Base-by-base conservation (phyloP, 1,284 basidiomycete genomes). In the Paramarasmius palmivorus region DNA sequence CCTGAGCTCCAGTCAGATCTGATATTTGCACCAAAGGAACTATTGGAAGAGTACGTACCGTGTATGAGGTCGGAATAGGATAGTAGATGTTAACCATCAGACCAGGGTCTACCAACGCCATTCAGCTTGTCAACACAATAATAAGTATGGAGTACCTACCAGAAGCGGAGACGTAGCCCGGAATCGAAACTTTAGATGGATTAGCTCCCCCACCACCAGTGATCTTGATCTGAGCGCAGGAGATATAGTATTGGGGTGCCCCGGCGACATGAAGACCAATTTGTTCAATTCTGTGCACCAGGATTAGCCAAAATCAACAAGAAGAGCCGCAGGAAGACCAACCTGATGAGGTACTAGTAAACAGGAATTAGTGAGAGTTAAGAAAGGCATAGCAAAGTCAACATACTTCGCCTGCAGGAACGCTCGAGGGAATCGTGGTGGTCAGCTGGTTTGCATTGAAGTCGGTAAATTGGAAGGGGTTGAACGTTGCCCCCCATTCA, bases 21-120 rank as follows among this genome's bases (percentile, higher is more conserved):
- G 19, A 39, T 44, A 19, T 9, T 6, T 6, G 7, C 7, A 32
- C 29, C 29, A 32, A 6, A 6, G 12, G 7, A 12, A 32, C 29
- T 12, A 32, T 22, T 12, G 35, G 25, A 59, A 7, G 29, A 20
- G 26, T n/a, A 26, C 62, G 45, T 55, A 68, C 66, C 19, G 53
- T 71, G 61, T 78, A 78, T 9, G 70, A 60, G 25, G 73, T 74
- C 14, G 74, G 74, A 34, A 66, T 59, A 37, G 69, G 74, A 60
- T 71, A 59, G 63, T 78, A 76, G 56, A 78, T 76, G 61, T 76
- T 70, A 55, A 76, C 69, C 15, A 70, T 70, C 48, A 78, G 61
- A 19, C 72, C 71, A 26, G 72, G 67, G 55, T 74, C 73, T 67
- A 32, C 12, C 29, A 22, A 34, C 26, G 19, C 5, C 34, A 5